These are phyloP conservation scores for Cantharellus anzutake DNA, from an alignment of 768 basidiomycete genomes.

Conservation along the genomic window DNA sequence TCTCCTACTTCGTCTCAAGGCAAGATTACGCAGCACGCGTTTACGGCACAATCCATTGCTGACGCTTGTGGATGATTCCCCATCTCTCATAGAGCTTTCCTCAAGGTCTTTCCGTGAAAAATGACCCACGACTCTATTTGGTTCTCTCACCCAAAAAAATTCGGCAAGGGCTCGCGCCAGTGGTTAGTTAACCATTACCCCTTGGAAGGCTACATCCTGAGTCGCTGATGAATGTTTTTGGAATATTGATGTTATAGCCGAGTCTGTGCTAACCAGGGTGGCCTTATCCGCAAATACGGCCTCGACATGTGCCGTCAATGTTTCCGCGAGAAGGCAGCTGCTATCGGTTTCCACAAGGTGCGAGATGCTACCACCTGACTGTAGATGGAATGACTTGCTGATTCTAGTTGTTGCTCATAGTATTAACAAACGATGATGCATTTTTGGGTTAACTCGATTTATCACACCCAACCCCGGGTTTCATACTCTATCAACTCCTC, in stretches of 20 bases:
- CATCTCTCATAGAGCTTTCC: background rate
- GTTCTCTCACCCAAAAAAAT: constrained; percentile 93
- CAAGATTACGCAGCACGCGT: too few species aligned
- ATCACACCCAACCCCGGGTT: background rate
- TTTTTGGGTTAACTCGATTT: background rate
- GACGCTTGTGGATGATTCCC: background rate
- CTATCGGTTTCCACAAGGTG: constrained; percentile 92
- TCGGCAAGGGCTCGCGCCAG: constrained; percentile 86
- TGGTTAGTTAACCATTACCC: constrained; percentile 35
- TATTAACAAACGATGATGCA: background rate
- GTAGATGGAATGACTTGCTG: background rate
- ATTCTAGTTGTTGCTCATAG: background rate
- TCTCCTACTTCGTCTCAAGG: too few species aligned
- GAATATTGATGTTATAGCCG: constrained; percentile 33
- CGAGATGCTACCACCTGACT: background rate
- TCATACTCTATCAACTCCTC: background rate
- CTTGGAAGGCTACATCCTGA: background rate
- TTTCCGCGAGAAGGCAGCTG: constrained; percentile 88
- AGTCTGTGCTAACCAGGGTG: constrained; percentile 90
- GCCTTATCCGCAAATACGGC: constrained; percentile 94
- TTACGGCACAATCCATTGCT: too few species aligned
- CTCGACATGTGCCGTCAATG: constrained; percentile 96
- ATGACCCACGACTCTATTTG: constrained; percentile 99
- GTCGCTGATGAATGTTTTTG: background rate
- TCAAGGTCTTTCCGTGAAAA: constrained; percentile 16